A percentile compares a stretch with the other conserved stretches of the same genome.
These are phyloP conservation scores for Lepidopterella palustris DNA, from an alignment of 495 filamentous ascomycete species.

Conservation along the genomic window DNA sequence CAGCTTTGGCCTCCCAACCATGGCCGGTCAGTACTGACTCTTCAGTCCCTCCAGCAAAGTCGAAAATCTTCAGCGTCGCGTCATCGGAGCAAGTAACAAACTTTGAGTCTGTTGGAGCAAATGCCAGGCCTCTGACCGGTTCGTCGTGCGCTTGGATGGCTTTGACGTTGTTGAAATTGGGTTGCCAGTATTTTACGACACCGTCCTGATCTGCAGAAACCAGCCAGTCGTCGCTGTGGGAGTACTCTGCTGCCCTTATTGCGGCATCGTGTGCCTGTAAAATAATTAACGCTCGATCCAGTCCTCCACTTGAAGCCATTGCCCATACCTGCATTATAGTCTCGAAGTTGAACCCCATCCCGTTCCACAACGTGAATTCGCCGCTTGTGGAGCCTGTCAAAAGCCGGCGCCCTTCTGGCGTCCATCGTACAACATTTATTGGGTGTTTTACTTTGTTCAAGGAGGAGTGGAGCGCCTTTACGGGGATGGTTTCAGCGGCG, in stretches of 20 bases:
- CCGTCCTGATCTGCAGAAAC: conserved; percentile 93
- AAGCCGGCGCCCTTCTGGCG: conserved; percentile 84
- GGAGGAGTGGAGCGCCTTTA: conserved; percentile 87
- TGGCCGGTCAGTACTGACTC: conserved; percentile 81
- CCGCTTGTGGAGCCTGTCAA: conserved; percentile 92
- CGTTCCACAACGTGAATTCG: conserved; percentile 98
- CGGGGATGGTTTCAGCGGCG: conserved; percentile 76
- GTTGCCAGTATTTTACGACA: conserved; percentile 96
- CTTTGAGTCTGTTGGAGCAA: conserved; percentile 86
- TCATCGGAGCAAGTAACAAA: conserved; percentile 96
- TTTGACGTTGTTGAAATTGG: conserved; percentile 98
- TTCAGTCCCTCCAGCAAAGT: conserved; percentile 79
- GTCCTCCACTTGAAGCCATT: background rate
- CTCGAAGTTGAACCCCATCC: conserved; percentile 98
- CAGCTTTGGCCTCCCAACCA: conserved; percentile 91
- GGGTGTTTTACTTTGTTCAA: conserved; percentile 97
- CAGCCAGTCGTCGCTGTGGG: conserved; percentile 93
- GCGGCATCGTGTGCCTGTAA: conserved; percentile 79
- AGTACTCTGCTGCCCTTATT: conserved; percentile 80
- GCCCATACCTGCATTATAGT: conserved; percentile 80
- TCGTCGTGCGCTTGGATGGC: conserved; percentile 85
- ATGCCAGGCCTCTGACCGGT: conserved; percentile 84
- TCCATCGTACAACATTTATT: conserved; percentile 96
- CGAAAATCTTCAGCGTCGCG: conserved; percentile 85
- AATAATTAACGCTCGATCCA: conserved; percentile 4